Evolutionary conservation across 1,284 basidiomycete genomes (phyloP).

Genomic region (Cryptococcus maquisensis): DNA sequence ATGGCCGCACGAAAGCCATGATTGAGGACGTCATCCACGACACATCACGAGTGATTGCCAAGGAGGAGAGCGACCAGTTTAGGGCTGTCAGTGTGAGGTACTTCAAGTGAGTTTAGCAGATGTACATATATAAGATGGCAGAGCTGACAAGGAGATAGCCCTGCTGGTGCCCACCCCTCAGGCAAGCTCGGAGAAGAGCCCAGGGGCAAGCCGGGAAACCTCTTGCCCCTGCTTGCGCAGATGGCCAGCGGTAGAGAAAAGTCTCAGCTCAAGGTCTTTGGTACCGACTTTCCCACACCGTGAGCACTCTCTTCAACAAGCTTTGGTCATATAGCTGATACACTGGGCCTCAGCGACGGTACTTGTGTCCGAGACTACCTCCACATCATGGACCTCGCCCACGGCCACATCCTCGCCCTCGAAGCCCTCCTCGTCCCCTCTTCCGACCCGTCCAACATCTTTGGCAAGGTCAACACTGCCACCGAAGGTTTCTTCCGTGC

Average conservation of each 20-base stretch:
- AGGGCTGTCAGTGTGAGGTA: constrained; percentile 60
- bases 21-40: constrained; percentile 87
- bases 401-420: constrained; percentile 87
- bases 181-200: constrained; percentile 96
- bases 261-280: constrained; percentile 84
- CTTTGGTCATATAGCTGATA: not conserved
- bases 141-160: constrained; percentile 54
- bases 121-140: not conserved
- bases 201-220: constrained; percentile 87
- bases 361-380: constrained; percentile 98
- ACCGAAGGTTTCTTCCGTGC: constrained; percentile 66
- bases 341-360: constrained; percentile 67
- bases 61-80: constrained; percentile 21
- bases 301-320: constrained; percentile 47
- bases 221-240: constrained; percentile 88
- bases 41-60: constrained; percentile 66
- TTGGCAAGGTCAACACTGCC: constrained; percentile 40
- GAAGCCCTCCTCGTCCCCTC: constrained; percentile 58
- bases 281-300: constrained; percentile 96
- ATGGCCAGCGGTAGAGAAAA: constrained; percentile 91
- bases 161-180: constrained; percentile 93
- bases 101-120: constrained; percentile 76
- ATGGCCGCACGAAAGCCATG: constrained; percentile 95
- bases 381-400: constrained; percentile 91
- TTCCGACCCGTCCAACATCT: constrained; percentile 30